Conservation (phyloP, 179 eudicot genomes). For the Patellifolia procumbens region DNA sequence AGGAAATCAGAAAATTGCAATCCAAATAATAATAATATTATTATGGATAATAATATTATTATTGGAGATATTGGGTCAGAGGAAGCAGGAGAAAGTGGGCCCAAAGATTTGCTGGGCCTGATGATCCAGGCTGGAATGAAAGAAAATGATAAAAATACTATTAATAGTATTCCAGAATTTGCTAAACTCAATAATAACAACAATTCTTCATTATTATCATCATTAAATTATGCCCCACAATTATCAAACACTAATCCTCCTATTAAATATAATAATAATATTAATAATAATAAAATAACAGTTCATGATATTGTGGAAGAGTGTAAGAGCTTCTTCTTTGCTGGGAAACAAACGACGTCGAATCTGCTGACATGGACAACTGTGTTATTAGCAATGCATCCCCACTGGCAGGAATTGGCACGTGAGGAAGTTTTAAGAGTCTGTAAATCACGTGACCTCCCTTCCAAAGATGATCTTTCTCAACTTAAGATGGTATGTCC, state of each 20-base stretch:
- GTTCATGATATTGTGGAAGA: slow-evolving; percentile 82
- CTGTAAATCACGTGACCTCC: slow-evolving; percentile 76
- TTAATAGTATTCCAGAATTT: neutral
- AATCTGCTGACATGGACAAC: slow-evolving; percentile 96
- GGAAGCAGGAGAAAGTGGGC: slow-evolving; percentile 35
- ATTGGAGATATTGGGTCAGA: slow-evolving; percentile 19
- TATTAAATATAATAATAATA: slow-evolving; percentile 20
- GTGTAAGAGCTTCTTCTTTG: slow-evolving; percentile 91
- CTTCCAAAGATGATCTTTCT: slow-evolving; percentile 70
- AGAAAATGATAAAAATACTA: slow-evolving; percentile 12
- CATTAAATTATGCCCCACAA: slow-evolving; percentile 18
- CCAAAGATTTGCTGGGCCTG: slow-evolving; percentile 72
- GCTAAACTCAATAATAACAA: slow-evolving; percentile 1
- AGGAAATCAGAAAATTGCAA: slow-evolving; percentile 37
- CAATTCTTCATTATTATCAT: slow-evolving; percentile 11
- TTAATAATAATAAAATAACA: slow-evolving; percentile 36
- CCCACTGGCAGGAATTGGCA: slow-evolving; percentile 87
- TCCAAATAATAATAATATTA: neutral
- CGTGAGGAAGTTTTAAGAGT: slow-evolving; percentile 80
- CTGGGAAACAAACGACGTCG: slow-evolving; percentile 93
- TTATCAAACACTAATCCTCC: slow-evolving; percentile 17
- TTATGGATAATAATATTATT: neutral
- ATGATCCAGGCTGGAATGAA: slow-evolving; percentile 71
- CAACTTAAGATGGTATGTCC: slow-evolving; percentile 77
- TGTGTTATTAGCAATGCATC: slow-evolving; percentile 84